A percentile compares a stretch with the other conserved stretches of the same genome.
phyloP scores from a whole-genome alignment of 176 grass and related monocot genomes.

The Themeda triandra region DNA sequence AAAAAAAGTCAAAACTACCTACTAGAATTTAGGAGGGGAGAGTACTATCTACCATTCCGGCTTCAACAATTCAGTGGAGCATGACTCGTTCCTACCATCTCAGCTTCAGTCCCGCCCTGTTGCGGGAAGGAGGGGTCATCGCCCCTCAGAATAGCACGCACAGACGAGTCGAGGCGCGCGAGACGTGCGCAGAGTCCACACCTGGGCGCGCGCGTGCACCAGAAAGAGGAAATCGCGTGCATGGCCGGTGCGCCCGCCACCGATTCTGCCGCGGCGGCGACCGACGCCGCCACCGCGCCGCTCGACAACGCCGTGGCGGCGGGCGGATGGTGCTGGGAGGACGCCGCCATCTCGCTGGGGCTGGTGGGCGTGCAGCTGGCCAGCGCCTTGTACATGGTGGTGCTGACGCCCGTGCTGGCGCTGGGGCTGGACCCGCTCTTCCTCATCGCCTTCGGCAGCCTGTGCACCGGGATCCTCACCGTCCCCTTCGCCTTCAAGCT shows the following conservation, averaged over 20 bases:
- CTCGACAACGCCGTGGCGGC: neutral
- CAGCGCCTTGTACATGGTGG: conserved; percentile 66
- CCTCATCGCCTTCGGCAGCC: conserved; percentile 59
- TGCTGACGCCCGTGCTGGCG: conserved; percentile 58
- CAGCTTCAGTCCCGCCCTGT: neutral
- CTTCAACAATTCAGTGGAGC: neutral
- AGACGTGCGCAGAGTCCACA: too few relatives aligned
- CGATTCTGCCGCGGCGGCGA: neutral
- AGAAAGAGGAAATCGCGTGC: neutral
- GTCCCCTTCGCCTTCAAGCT: too few relatives aligned
- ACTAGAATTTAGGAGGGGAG: too few relatives aligned
- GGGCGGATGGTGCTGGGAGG: conserved; percentile 45
- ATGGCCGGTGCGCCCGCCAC: neutral
- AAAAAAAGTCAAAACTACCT: too few relatives aligned
- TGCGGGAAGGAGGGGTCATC: neutral
- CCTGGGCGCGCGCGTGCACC: neutral
- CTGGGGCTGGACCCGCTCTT: conserved; percentile 68
- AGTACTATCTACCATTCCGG: neutral
- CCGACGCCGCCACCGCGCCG: neutral
- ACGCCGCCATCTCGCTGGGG: conserved; percentile 51
- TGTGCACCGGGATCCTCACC: too few relatives aligned
- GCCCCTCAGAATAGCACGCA: conserved; percentile 18
- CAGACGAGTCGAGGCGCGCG: neutral
- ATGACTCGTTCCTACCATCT: neutral
- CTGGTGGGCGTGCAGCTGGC: conserved; percentile 61